Percentiles rank a stretch among this genome's conserved stretches.
Conservation (phyloP, 177 flowering plant genomes). For the Vitis hybrid region DNA sequence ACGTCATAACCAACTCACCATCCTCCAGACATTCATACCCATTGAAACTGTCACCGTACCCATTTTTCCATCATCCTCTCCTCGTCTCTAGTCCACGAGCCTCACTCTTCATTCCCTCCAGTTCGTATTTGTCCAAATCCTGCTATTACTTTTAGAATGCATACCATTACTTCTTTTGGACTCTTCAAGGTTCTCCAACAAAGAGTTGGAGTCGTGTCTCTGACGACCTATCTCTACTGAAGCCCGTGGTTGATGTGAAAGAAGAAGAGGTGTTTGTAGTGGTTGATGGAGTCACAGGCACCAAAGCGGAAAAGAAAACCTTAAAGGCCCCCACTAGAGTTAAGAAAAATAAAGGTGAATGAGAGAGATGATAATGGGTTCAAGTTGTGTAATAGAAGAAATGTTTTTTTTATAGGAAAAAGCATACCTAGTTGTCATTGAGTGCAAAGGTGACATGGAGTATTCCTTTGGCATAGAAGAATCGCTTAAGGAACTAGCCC, state of each 20-base stretch:
- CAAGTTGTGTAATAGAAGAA: constrained; percentile 33
- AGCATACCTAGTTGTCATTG: constrained; percentile 83
- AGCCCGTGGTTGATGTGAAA: no score
- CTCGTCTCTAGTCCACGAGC: background rate
- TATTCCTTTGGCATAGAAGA: constrained; percentile 68
- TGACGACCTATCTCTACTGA: no score
- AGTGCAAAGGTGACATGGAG: constrained; percentile 49
- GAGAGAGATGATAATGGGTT: constrained; percentile 7
- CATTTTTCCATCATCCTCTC: constrained; percentile 3
- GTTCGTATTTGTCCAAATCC: constrained; percentile 8
- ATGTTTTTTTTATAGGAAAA: constrained; percentile 52
- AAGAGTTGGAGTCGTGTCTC: no score
- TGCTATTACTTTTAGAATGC: constrained; percentile 9
- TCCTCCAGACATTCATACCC: no score
- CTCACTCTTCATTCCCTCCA: constrained; percentile 1
- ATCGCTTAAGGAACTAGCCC: constrained; percentile 77
- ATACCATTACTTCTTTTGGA: no score
- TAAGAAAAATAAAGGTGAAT: constrained; percentile 31
- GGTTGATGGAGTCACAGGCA: constrained; percentile 5
- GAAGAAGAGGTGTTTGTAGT: no score
- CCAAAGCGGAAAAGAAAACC: constrained; percentile 14
- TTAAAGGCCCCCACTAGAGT: constrained; percentile 9
- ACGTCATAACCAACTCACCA: no score
- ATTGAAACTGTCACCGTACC: no score
- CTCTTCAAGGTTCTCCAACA: no score